Base-by-base conservation (phyloP, 1,139 yeast species). In the Candida sp. region DNA sequence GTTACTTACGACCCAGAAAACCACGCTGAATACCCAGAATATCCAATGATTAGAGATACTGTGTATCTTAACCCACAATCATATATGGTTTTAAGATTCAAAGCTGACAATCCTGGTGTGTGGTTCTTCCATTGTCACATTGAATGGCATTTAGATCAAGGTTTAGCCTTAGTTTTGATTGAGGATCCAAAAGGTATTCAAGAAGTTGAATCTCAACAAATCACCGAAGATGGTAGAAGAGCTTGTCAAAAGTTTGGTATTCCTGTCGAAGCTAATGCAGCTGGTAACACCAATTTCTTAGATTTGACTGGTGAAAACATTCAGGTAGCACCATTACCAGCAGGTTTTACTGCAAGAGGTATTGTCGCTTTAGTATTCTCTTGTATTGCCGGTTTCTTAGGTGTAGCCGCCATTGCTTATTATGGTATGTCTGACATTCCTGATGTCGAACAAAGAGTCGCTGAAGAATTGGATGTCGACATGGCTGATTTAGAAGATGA, bases 41-140 rank as follows among this genome's bases (percentile, higher is more conserved):
- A 67, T 44, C 93, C 93, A 36, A 61, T 79, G 62, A 56, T 71
- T 36, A 78, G 95, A 65, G 95, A 86, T 58, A 82, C 87, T 1
- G 79, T 79, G 23, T 69, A 75, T 46, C 81, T 84, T 25, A 77
- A 80, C 47, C 80, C 87, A 33, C 81, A 82, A 52, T 87, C 90
- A 0, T 77, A 81, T 54, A 58, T 82, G 39, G 89, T 84, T 3
- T 51, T 85, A 40, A 70, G 95, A 57, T 84, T 85, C 61, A 76
- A 69, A 53, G 89, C 95, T 42, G 81, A 84, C 56, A 87, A 88
- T 62, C 96, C 96, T 23, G 96, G 96, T 56, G 89, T 87, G 35
- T 88, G 96, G 95, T 74, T 85, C 57, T 89, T 89, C 87, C 97
- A 89, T 63, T 90, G 97, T 68, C 97, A 89, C 57, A 84, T 89